These are phyloP conservation scores for Suillus brevipes DNA, from an alignment of 768 basidiomycete species.

Conservation along the genomic window DNA sequence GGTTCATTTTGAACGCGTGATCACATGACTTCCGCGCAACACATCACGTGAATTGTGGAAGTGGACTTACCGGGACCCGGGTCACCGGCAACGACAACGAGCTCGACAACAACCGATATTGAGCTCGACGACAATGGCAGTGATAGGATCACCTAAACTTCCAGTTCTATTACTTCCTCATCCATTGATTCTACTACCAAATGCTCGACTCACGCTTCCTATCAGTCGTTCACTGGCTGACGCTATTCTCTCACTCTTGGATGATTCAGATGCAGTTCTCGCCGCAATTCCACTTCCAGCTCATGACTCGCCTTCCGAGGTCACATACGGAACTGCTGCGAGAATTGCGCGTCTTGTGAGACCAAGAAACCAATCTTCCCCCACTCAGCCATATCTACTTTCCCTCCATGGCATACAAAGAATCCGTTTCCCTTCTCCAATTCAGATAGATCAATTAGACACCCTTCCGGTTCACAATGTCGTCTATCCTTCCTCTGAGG, in stretches of 20 bases:
- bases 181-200: conserved; percentile 76
- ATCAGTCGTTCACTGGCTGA: conserved; percentile 63
- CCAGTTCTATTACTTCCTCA: conserved; percentile 69
- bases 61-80: conserved; percentile 1
- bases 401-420: conserved; percentile 73
- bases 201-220: conserved; percentile 66
- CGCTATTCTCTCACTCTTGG: conserved; percentile 63
- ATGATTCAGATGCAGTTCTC: conserved; percentile 66
- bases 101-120: background rate
- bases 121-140: background rate
- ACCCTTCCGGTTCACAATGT: conserved; percentile 44
- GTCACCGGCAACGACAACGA: background rate
- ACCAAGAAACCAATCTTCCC: conserved; percentile 44
- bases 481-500: conserved; percentile 43
- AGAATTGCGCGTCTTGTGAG: conserved; percentile 70
- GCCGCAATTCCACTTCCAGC: conserved; percentile 59
- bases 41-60: conserved; percentile 17
- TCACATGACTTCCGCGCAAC: conserved; percentile 1
- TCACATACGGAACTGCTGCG: conserved; percentile 66
- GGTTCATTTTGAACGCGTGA: conserved; percentile 3
- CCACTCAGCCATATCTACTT: conserved; percentile 62
- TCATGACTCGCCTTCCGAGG: conserved; percentile 27
- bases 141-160: conserved; percentile 41
- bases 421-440: conserved; percentile 51
- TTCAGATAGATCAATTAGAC: conserved; percentile 29